Conservation (phyloP, 2,329 filamentous ascomycete species). For the Colletotrichum sp. region DNA sequence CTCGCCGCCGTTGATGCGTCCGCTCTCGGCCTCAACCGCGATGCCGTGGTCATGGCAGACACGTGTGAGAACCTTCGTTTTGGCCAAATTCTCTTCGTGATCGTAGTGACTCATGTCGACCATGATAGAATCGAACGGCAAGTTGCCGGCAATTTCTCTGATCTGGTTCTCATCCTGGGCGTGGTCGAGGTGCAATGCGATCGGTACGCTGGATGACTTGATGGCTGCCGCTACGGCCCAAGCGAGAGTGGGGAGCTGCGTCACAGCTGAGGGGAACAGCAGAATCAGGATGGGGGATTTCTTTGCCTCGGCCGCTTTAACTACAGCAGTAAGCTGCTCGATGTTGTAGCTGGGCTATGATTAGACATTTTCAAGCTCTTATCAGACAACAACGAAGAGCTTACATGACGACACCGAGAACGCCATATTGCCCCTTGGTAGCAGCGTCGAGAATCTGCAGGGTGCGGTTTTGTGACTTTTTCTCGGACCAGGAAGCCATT, state of each 20-base stretch:
- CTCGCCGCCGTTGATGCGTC: constrained; percentile 67
- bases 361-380: not conserved
- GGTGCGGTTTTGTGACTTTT: constrained; percentile 11
- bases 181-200: constrained; percentile 68
- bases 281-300: constrained; percentile 71
- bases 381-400: not conserved
- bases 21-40: constrained; percentile 71
- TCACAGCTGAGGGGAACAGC: constrained; percentile 52
- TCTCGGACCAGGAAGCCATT: constrained; percentile 9
- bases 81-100: constrained; percentile 70
- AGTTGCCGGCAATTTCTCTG: constrained; percentile 52
- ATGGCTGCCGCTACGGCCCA: constrained; percentile 55
- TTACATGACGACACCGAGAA: constrained; percentile 55
- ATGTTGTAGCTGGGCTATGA: constrained; percentile 65
- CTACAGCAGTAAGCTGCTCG: constrained; percentile 71
- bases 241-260: constrained; percentile 38
- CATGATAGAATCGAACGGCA: constrained; percentile 75
- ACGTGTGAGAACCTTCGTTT: constrained; percentile 64
- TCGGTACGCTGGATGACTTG: not conserved
- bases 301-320: constrained; percentile 71
- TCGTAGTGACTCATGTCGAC: constrained; percentile 79
- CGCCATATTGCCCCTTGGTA: constrained; percentile 57
- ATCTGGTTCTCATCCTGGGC: constrained; percentile 66
- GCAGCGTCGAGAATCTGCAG: constrained; percentile 54
- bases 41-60: constrained; percentile 68